A percentile compares a stretch with the other conserved stretches of the same genome.
Conservation (phyloP, 2,329 filamentous ascomycete genomes). For the Lasiodiplodia citricola region DNA sequence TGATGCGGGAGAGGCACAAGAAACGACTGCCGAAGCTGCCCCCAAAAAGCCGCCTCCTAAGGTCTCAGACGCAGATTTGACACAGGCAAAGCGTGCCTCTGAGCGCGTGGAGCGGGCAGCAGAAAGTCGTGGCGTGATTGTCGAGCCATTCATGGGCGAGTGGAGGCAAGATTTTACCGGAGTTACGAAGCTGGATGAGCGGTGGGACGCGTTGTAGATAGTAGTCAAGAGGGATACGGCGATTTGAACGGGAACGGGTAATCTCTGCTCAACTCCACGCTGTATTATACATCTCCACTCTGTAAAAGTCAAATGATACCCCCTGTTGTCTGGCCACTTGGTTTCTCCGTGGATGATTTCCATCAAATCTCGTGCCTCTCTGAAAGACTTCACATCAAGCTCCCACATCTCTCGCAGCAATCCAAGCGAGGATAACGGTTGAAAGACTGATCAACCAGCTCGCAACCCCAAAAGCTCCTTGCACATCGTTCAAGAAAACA, state of each 20-base stretch:
- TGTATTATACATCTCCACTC: too few species aligned
- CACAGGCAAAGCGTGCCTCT: background rate
- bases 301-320: too few species aligned
- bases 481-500: background rate
- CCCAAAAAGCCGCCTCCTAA: background rate
- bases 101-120: background rate
- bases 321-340: too few species aligned
- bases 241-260: too few species aligned
- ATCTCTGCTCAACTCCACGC: too few species aligned
- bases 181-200: background rate
- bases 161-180: background rate
- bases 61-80: background rate
- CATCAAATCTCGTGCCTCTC: too few species aligned
- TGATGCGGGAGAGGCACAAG: too few species aligned
- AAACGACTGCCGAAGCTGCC: background rate
- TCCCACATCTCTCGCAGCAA: too few species aligned
- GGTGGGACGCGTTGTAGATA: background rate
- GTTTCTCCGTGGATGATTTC: too few species aligned
- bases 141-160: background rate
- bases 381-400: too few species aligned
- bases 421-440: too few species aligned
- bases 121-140: background rate
- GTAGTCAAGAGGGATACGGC: background rate
- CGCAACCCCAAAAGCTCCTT: conserved; percentile 1
- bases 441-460: background rate